Conservation (phyloP, 1,284 basidiomycete genomes). For the Takashimella koratensis region DNA sequence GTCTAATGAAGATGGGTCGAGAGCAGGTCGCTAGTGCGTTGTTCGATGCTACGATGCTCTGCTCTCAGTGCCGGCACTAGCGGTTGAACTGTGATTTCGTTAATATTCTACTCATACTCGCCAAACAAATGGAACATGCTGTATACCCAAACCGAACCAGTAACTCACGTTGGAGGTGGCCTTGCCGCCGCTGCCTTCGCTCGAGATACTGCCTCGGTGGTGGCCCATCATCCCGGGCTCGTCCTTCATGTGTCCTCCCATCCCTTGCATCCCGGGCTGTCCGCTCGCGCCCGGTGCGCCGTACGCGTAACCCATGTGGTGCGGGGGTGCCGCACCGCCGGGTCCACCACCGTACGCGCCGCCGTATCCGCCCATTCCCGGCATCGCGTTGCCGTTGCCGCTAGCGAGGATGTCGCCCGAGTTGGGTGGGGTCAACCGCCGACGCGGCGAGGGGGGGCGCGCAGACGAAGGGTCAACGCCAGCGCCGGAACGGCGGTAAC, state of each 20-base stretch:
- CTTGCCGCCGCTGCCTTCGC: neutral
- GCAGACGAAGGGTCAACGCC: slow-evolving; percentile 12
- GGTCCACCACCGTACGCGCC: neutral
- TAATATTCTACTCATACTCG: too few species aligned
- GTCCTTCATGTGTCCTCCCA: neutral
- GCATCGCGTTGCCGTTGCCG: slow-evolving; percentile 27
- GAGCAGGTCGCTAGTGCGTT: too few species aligned
- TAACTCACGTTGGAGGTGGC: neutral
- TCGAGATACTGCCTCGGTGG: slow-evolving; percentile 3
- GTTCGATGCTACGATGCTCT: too few species aligned
- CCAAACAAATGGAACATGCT: too few species aligned
- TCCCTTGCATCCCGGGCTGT: neutral
- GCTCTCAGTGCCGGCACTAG: too few species aligned
- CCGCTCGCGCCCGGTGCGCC: neutral
- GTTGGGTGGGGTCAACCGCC: slow-evolving; percentile 30
- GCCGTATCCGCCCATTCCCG: neutral
- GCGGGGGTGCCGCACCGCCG: neutral
- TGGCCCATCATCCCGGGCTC: neutral
- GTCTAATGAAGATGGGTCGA: neutral
- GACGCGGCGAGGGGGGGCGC: slow-evolving; percentile 13
- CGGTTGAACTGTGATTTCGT: too few species aligned
- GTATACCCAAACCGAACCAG: too few species aligned
- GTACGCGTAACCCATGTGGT: slow-evolving; percentile 6
- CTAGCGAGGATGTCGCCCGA: slow-evolving; percentile 31
- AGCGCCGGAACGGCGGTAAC: slow-evolving; percentile 19